Percentiles rank a stretch among this genome's conserved stretches.
phyloP scores from a whole-genome alignment of 345 rosid species.

The Hibiscus tridactylites region DNA sequence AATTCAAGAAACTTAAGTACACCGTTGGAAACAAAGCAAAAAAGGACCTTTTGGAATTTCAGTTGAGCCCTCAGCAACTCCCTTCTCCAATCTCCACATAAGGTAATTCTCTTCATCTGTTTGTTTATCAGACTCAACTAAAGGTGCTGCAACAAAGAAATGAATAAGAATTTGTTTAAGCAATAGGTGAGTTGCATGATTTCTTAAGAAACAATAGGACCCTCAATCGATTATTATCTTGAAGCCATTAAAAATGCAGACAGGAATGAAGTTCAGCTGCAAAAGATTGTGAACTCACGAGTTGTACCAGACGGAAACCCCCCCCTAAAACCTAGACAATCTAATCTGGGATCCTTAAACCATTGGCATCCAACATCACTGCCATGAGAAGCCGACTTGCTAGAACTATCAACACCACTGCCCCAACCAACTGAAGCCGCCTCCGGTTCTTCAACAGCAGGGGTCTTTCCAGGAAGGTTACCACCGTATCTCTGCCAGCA shows the following conservation, averaged over 20 bases:
- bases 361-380: slow-evolving; percentile 63
- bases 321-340: slow-evolving; percentile 71
- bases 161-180: background rate
- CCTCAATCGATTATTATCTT: background rate
- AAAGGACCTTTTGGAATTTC: slow-evolving; percentile 77
- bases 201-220: background rate
- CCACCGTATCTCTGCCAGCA: slow-evolving; percentile 82
- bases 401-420: slow-evolving; percentile 40
- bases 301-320: slow-evolving; percentile 47
- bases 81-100: slow-evolving; percentile 70
- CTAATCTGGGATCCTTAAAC: slow-evolving; percentile 85
- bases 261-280: background rate
- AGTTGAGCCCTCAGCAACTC: slow-evolving; percentile 85
- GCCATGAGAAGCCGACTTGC: slow-evolving; percentile 50
- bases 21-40: background rate
- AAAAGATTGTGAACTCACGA: slow-evolving; percentile 37
- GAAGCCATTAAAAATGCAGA: background rate
- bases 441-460: slow-evolving; percentile 44
- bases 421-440: slow-evolving; percentile 74
- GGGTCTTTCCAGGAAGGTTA: slow-evolving; percentile 28
- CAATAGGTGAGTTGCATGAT: background rate
- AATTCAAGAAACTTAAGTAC: background rate
- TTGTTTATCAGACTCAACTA: slow-evolving; percentile 73
- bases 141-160: slow-evolving; percentile 54
- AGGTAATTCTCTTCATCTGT: slow-evolving; percentile 60